phyloP scores from a whole-genome alignment of 2,329 filamentous ascomycete species.

The Pseudogymnoascus sp. region DNA sequence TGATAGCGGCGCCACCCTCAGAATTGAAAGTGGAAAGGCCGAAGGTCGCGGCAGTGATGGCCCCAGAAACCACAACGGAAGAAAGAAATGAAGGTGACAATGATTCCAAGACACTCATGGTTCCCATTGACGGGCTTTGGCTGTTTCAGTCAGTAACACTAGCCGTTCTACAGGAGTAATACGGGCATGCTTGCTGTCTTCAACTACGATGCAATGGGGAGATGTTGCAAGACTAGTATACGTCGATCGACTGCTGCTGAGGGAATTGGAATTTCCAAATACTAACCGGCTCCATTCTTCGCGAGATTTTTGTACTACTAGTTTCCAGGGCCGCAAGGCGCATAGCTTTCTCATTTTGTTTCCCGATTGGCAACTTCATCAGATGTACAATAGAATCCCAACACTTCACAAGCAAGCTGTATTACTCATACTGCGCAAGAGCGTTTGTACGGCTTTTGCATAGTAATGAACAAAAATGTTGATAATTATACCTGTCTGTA shows the following conservation, averaged over 20 bases:
- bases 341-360: not conserved
- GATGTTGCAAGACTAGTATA: not conserved
- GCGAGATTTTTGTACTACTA: not conserved
- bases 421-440: not conserved
- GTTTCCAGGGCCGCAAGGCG: not conserved
- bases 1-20: not conserved
- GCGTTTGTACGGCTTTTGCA: not conserved
- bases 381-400: constrained; percentile 4
- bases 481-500: too few species aligned
- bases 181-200: not conserved
- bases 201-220: not conserved
- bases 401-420: not conserved
- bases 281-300: not conserved
- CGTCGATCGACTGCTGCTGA: not conserved
- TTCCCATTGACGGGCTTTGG: not conserved
- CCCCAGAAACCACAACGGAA: not conserved
- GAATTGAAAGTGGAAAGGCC: not conserved
- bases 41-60: not conserved
- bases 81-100: not conserved
- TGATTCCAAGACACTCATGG: not conserved
- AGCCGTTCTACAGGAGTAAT: not conserved
- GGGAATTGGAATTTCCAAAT: not conserved
- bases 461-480: not conserved
- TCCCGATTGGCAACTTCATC: not conserved
- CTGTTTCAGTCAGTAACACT: not conserved